Base-by-base conservation (phyloP, 2,329 filamentous ascomycete species). In the Diplodia scrobiculata region DNA sequence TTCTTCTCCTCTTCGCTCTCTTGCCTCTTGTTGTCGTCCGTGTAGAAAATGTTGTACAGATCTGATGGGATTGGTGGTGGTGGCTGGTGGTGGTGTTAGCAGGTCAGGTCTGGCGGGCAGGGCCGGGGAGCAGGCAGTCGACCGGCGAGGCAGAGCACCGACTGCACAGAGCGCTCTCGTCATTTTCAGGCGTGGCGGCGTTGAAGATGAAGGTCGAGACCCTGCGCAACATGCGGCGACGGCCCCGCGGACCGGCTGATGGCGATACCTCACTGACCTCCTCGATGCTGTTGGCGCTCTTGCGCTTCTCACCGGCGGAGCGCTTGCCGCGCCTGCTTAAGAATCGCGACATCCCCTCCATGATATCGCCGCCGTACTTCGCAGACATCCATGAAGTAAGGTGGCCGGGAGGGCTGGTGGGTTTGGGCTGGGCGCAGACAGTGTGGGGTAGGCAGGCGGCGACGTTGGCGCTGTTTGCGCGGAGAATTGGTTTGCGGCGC, bases 251-350 rank as follows among this genome's bases (percentile, higher is more conserved):
- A 3, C 17, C 41, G 54, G 64, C 54, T 45, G 53, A 41, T 47
- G 50, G 41, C 52, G 54, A 45, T 9, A 21, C 54, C 45, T 58
- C 47, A 66, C 64, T 66, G 53, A 66, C 64, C 64, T 66, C 54
- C 53, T 59, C 54, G 53, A 60, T 51, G 47, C 59, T 66, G 34
- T 59, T 60, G 47, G 36, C 32, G 19, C 45, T 55, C 58, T 66
- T 68, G 70, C 74, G 76, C 70, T 78, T 78, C 68, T 77, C 77
- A 66, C 65, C 65, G 65, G 47, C 45, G 36, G 55, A 62, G 60
- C 72, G 72, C 76, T 81, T 91, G 72, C 91, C 89, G 70, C 89
- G 86, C 71, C 89, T 82, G 76, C 86, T 90, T 68, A 91, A 86
- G 75, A 92, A 88, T 72, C 89, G 87, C 74, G 85, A 87, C 69